Conservation (phyloP, 2,329 filamentous ascomycete species). For the Acephala macrosclerotiorum region DNA sequence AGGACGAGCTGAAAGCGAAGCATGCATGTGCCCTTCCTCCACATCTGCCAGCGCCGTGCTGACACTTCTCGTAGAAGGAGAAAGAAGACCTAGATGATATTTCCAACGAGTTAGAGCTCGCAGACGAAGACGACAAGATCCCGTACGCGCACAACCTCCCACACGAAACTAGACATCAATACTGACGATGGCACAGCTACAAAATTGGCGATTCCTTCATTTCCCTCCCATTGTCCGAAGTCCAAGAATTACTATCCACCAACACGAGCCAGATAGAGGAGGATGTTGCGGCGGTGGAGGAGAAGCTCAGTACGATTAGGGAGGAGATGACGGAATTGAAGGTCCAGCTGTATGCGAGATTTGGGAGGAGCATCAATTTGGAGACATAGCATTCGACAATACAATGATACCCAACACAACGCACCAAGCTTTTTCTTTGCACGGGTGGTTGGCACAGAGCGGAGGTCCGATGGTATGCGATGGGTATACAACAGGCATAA, state of each 20-base stretch:
- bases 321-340: constrained; percentile 93
- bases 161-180: background rate
- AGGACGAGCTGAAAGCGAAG: constrained; percentile 83
- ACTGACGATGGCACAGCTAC: constrained; percentile 67
- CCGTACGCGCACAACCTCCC: constrained; percentile 63
- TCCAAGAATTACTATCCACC: constrained; percentile 81
- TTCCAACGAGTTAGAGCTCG: constrained; percentile 87
- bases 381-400: constrained; percentile 67
- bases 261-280: constrained; percentile 78
- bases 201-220: constrained; percentile 98
- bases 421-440: background rate
- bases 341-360: constrained; percentile 90
- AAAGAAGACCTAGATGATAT: constrained; percentile 98
- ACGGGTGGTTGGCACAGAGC: background rate
- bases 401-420: constrained; percentile 37
- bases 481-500: background rate
- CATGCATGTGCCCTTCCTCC: constrained; percentile 61
- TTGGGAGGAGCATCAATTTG: constrained; percentile 96
- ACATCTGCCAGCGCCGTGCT: background rate
- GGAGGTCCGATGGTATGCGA: background rate
- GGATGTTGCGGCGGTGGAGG: constrained; percentile 79
- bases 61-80: constrained; percentile 74
- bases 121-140: constrained; percentile 92
- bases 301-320: constrained; percentile 74
- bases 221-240: constrained; percentile 81